These are phyloP conservation scores for Chlorella sp. DNA, from an alignment of 139 green algal genomes.

Conservation along the genomic window DNA sequence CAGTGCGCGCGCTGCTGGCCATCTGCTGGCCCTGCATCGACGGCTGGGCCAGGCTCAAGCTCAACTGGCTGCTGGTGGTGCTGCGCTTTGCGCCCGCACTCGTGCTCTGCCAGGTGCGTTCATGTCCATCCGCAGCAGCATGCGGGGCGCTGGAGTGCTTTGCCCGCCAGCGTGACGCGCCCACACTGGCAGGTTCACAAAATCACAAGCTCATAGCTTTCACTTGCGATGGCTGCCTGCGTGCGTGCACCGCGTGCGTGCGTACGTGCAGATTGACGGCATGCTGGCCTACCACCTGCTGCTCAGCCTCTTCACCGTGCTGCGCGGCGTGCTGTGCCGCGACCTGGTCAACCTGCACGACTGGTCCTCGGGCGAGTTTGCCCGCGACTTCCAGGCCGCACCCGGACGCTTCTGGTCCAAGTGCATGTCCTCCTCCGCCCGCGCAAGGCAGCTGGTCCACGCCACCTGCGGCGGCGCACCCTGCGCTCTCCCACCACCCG, in stretches of 20 bases:
- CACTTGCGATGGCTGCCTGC: no score
- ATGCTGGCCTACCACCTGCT: slow-evolving; percentile 4
- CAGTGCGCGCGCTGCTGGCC: neutral
- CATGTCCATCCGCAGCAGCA: no score
- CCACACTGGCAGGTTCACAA: no score
- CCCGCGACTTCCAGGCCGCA: neutral
- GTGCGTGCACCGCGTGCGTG: no score
- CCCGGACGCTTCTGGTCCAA: no score
- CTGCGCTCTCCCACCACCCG: no score
- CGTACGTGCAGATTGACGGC: slow-evolving; percentile 2
- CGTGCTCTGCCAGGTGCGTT: neutral
- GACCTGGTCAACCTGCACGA: neutral
- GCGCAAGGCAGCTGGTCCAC: no score
- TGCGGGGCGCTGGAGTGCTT: no score
- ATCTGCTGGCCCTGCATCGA: neutral
- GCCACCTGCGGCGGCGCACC: no score
- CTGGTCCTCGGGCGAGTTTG: neutral
- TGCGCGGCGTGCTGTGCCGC: neutral
- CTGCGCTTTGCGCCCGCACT: neutral
- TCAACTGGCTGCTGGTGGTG: slow-evolving; percentile 4
- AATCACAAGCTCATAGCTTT: no score
- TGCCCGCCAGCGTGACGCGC: no score
- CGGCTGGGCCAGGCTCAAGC: neutral
- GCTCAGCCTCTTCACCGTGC: neutral
- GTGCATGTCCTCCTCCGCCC: no score